Evolutionary conservation across 176 grass and related monocot genomes (phyloP).

Genomic region (Olyra latifolia): DNA sequence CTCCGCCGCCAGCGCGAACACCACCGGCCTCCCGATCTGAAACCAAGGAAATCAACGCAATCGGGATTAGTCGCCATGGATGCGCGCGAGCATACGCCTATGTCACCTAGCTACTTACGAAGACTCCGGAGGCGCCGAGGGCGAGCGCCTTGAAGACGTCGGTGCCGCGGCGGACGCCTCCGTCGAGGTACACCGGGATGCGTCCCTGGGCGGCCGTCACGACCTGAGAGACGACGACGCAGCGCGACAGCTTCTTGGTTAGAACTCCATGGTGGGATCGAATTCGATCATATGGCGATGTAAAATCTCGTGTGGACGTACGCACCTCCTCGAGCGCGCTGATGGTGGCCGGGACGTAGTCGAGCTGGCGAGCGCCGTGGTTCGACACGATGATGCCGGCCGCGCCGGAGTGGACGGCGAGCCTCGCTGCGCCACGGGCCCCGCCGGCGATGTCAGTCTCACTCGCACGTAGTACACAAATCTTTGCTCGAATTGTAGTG

Average conservation of each 20-base stretch:
- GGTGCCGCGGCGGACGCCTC: constrained; percentile 79
- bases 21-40: constrained; percentile 82
- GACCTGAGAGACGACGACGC: constrained; percentile 48
- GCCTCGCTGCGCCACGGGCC: constrained; percentile 46
- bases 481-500: background rate
- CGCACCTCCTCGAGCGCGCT: constrained; percentile 68
- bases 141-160: constrained; percentile 95
- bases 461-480: background rate
- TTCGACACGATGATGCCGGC: constrained; percentile 93
- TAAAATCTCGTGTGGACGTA: background rate
- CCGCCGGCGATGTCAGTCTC: background rate
- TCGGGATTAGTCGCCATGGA: too few relatives aligned
- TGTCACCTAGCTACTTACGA: too few relatives aligned
- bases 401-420: constrained; percentile 76
- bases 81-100: too few relatives aligned
- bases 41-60: background rate
- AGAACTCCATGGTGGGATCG: background rate
- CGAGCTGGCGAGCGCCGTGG: constrained; percentile 87
- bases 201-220: constrained; percentile 69
- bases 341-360: constrained; percentile 90
- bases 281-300: background rate
- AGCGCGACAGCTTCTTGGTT: background rate
- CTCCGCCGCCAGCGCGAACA: constrained; percentile 76
- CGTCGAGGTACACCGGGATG: constrained; percentile 77
- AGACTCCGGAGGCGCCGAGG: constrained; percentile 74